Base-by-base conservation (phyloP, 2,329 filamentous ascomycete genomes). In the Aspergillus sojae region DNA sequence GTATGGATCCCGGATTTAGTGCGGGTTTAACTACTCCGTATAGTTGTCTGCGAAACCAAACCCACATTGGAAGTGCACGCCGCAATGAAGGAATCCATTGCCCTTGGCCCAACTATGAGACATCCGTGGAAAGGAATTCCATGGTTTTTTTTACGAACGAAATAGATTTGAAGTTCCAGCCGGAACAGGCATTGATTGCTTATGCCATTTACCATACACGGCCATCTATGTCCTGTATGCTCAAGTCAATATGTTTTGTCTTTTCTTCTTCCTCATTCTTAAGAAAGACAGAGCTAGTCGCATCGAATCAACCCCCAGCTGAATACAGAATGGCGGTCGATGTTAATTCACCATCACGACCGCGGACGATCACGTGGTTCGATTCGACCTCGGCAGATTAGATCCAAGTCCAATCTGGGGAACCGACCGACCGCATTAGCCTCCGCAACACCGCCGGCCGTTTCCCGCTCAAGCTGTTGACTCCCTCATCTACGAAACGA, bases 341-440 rank as follows among this genome's bases (percentile, higher is more conserved):
- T 56, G 48, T 45, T 30, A 6, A 50, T 41, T 50, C 28, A 12
- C 26, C 23, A 50, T 19, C 23, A 50, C 11, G 14, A 11, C n/a
- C 4, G 5, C 3, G 21, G 5, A 23, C 28, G 30, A 58, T 68
- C 67, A 68, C 67, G 65, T 67, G 65, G 4, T 14, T 3, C 2
- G 0, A 4, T 34, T 61, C 53, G 62, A 67, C 67, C 68, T 70
- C 68, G 68, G 68, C 65, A 62, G 63, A 23, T 34, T 34, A 11
- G 11, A 12, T 57, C 36, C 23, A 34, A 55, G 45, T 45, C 65
- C 57, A 46, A 61, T 69, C 65, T 66, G 65, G 67, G 67, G 67
- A 66, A 65, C 61, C 60, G 58, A 68, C 64, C 66, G 64, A 65
- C 58, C 53, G 57, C 21, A 62, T 55, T 57, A 62, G 56, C 64